Evolutionary conservation across 352 stramenopile genomes (phyloP).

Genomic region (Aphanomyces stellatus): DNA sequence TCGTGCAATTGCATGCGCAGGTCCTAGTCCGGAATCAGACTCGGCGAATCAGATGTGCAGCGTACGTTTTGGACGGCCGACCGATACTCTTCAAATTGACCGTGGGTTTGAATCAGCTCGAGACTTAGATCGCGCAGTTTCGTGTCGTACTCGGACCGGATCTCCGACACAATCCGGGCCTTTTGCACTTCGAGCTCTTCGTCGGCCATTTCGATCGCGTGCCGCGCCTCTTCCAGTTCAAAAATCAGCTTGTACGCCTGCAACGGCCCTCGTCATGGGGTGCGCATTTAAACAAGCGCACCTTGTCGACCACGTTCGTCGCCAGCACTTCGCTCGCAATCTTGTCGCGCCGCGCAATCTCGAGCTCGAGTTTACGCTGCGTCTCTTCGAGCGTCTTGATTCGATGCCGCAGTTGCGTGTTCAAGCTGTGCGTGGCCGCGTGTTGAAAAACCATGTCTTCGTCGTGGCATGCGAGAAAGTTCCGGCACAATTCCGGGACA

Average conservation of each 20-base stretch:
- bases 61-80: conserved; percentile 34
- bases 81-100: conserved; percentile 58
- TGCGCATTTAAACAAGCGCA: background rate
- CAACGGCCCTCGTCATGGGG: background rate
- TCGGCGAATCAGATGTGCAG: background rate
- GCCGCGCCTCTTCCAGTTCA: conserved; percentile 5
- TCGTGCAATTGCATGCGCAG: conserved; percentile 45
- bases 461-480: background rate
- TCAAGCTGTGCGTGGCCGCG: background rate
- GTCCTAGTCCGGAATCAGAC: conserved; percentile 22
- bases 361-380: background rate
- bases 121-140: conserved; percentile 43
- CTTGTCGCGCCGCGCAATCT: background rate
- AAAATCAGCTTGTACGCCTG: conserved; percentile 19
- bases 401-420: conserved; percentile 10
- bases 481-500: background rate
- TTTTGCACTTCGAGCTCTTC: conserved; percentile 29
- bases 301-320: conserved; percentile 11
- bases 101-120: conserved; percentile 42
- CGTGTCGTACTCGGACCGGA: conserved; percentile 46
- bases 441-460: background rate
- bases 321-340: conserved; percentile 1
- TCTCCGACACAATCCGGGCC: conserved; percentile 32
- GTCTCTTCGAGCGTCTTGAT: background rate
- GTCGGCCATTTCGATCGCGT: background rate